Evolutionary conservation across 1,139 yeast species (phyloP), one percentile per base, ranked within the genome.

Genomic region (Blastobotrys apis): DNA sequence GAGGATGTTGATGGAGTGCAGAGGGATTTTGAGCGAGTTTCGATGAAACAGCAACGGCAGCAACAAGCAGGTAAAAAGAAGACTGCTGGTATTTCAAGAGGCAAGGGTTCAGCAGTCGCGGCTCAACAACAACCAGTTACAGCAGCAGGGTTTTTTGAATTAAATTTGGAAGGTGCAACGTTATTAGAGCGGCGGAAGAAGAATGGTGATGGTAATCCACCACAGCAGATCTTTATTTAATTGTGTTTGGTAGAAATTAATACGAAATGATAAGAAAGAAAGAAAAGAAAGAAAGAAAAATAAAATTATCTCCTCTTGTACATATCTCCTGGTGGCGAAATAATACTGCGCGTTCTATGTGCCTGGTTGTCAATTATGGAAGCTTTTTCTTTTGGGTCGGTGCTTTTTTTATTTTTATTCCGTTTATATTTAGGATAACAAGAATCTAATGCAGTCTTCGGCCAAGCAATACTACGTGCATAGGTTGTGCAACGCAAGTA

Each of bases 111-210:
- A 9, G 5, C 32, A 9, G 16, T 15, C n/a, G 9, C 6, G 10
- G 43, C 32, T 20, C 45, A 32, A 30, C 45, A 33, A 44, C 47
- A 36, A 42, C 51, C 37, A 43, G 49, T 37, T 47, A 50, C 25
- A 50, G 56, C 49, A 26, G 69, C 66, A n/a, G 41, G 44, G 34
- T 65, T 72, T 52, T 87, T 88, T 60, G 90, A 84, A 50, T 72
- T 90, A 59, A 78, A 78, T 52, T 68, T 88, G 56, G 81, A 81
- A 44, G 85, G 90, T 8, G 88, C 96, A 1, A 82, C 95, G 1
- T 79, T 88, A 43, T 69, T 88, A 45, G 90, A 81, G 55, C 77
- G 95, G 64, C 48, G 60, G 26, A 52, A 49, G 40, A 41, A 34
- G 25, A 33, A 17, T 17, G 5, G 3, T 17, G 26, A 26, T n/a